phyloP scores from a whole-genome alignment of 176 grass and related monocot species.

The Cenchrus fungigraminus region DNA sequence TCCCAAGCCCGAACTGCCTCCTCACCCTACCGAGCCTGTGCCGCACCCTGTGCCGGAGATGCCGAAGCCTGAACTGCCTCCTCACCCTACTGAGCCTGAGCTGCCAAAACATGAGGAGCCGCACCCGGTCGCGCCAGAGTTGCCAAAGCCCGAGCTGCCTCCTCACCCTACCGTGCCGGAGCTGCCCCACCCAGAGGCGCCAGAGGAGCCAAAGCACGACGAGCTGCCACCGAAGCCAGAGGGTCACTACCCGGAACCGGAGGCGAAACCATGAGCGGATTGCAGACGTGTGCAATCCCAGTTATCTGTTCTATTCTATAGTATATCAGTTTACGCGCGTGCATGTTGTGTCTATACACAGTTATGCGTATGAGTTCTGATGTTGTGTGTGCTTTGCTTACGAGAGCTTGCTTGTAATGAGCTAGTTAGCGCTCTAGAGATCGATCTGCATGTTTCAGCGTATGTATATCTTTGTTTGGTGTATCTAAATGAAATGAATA shows the following conservation, averaged over 20 bases:
- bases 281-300: neutral
- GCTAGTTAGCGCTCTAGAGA: neutral
- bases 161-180: neutral
- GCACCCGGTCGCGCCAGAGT: neutral
- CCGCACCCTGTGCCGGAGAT: slow-evolving; percentile 5
- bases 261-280: slow-evolving; percentile 41
- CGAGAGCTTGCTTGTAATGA: neutral
- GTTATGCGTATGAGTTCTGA: neutral
- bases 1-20: neutral
- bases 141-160: slow-evolving; percentile 12
- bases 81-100: slow-evolving; percentile 1
- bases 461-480: neutral
- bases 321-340: neutral
- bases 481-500: slow-evolving; percentile 29
- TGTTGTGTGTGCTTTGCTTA: neutral
- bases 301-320: neutral
- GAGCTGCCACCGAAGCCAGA: slow-evolving; percentile 21
- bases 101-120: slow-evolving; percentile 13
- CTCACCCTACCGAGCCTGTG: neutral
- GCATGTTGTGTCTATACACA: neutral
- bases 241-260: slow-evolving; percentile 4
- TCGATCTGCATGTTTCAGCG: neutral
- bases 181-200: neutral
- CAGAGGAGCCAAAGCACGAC: neutral
- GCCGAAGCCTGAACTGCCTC: neutral